Evolutionary conservation across 108 stramenopile genomes (phyloP), one percentile per base, ranked within the genome.

Genomic region (Mayamaea pseudoterrestris): DNA sequence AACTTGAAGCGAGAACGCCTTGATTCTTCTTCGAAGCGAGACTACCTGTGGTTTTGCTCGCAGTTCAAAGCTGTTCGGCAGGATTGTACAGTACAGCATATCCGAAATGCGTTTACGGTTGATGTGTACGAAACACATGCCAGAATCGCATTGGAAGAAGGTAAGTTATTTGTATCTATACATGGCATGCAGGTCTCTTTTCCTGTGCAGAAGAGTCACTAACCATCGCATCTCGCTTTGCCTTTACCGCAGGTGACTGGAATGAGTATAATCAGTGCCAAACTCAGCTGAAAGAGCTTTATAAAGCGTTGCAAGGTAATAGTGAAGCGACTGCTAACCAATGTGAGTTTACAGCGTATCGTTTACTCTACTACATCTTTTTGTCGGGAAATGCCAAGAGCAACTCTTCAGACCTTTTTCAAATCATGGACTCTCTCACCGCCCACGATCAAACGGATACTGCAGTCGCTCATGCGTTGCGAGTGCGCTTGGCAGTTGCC

Each of bases 201-300:
- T n/a, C n/a, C n/a, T n/a, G n/a, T n/a, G n/a, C n/a, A n/a, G n/a
- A n/a, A n/a, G n/a, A n/a, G n/a, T n/a, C n/a, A n/a, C n/a, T n/a
- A n/a, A n/a, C n/a, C n/a, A n/a, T n/a, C n/a, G n/a, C n/a, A n/a
- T n/a, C n/a, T 34, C 32, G 12, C 8, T 11, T 34, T 11, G 8
- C 32, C 21, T 41, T 13, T 41, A 13, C 8, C 21, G 12, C 4
- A 9, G 5, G 18, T 28, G 85, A 87, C 50, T 30, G 90, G 44
- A 84, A 85, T 42, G 88, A 90, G 50, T 94, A 76, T 61, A 98
- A 98, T 56, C 94, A 94, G 53, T 93, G 93, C 54, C 93, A 94
- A 60, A 96, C 97, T 8, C 94, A 96, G 44, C 63, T 88, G 26
- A 74, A 76, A 44, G 73, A 80, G 30, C 55, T 88, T 41, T 88